Evolutionary conservation across 257 asterid species (phyloP).

Genomic region (Capsicum pubescens): DNA sequence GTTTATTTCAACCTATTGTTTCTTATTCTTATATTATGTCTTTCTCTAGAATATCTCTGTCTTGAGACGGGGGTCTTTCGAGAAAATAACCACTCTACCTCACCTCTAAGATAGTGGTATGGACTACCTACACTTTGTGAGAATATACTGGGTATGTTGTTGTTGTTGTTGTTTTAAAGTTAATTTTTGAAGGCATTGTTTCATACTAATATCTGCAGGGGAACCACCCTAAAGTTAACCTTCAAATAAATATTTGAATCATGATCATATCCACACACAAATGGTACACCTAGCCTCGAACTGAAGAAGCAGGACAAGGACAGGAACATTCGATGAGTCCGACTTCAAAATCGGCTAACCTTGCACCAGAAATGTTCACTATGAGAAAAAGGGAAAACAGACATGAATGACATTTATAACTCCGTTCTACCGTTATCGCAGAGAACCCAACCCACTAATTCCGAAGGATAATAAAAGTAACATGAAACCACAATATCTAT

Average conservation of each 20-base stretch:
- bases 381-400: neutral
- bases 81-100: no score
- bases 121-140: no score
- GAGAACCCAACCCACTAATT: neutral
- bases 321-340: neutral
- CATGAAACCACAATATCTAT: neutral
- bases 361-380: neutral
- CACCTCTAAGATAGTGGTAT: no score
- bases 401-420: neutral
- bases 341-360: neutral
- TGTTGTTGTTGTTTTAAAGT: no score
- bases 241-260: neutral
- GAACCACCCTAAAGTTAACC: neutral
- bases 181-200: neutral
- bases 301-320: neutral
- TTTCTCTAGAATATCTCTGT: no score
- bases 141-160: no score
- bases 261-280: neutral
- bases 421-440: neutral
- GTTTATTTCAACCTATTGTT: no score
- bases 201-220: neutral
- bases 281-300: constrained; percentile 1
- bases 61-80: no score
- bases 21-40: no score
- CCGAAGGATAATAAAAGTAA: constrained; percentile 1